A percentile compares a stretch with the other conserved stretches of the same genome.
phyloP scores from a whole-genome alignment of 345 rosid genomes.

The Heritiera littoralis region DNA sequence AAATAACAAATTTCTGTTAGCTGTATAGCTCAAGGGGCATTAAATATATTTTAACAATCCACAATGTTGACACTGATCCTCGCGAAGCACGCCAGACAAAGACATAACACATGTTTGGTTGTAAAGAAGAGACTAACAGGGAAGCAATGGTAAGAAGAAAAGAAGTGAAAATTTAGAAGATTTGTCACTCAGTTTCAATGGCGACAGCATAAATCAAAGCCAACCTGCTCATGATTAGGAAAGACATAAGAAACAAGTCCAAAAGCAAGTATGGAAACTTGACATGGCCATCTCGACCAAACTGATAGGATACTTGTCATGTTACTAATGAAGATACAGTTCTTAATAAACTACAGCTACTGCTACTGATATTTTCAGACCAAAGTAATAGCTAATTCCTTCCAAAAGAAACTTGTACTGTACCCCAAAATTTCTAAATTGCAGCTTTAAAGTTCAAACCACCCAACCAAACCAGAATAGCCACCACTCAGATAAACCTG shows the following conservation, averaged over 20 bases:
- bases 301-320: neutral
- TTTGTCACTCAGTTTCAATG: neutral
- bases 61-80: neutral
- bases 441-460: neutral
- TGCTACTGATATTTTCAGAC: neutral
- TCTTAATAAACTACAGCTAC: slow-evolving; percentile 16
- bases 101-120: slow-evolving; percentile 1
- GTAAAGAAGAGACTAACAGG: slow-evolving; percentile 20
- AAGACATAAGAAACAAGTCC: neutral
- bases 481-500: slow-evolving; percentile 9
- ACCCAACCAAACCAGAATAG: neutral
- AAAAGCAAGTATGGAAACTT: neutral
- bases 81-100: neutral
- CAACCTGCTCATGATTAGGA: neutral
- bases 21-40: neutral
- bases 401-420: neutral
- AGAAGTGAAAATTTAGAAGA: neutral
- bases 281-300: neutral
- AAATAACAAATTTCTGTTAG: neutral
- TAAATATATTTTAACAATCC: neutral
- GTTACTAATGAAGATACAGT: neutral
- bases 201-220: neutral
- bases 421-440: neutral
- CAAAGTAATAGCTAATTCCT: too few species aligned
- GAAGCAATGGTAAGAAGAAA: neutral